Evolutionary conservation across 257 asterid species (phyloP), one percentile per base, ranked within the genome.

Genomic region (Plantago ovata): DNA sequence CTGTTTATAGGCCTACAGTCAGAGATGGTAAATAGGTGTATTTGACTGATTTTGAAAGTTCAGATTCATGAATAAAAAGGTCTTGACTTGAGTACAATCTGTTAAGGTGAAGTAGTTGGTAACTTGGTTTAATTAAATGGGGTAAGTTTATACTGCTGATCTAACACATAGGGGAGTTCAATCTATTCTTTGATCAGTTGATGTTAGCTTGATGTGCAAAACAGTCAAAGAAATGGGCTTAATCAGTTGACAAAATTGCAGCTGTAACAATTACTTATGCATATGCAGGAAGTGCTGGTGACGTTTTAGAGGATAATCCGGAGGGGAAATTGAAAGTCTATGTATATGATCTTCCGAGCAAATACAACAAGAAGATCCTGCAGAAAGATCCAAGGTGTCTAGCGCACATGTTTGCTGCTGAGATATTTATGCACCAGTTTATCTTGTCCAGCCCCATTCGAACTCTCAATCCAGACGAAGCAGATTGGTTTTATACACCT

Each of bases 391-490:
- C 90, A 2, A 82, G 96, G 33, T 87, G 96, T 58, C 84, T 84
- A 16, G 77, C 76, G 41, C 96, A 87, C 81, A 84, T 87, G 96
- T 87, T 87, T 77, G 96, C 96, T 57, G 92, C 96, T 42, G 96
- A 87, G 85, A 84, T 87, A 39, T 84, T 65, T 53, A 87, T 87
- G 94, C 96, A 87, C 48, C 84, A 78, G 43, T 84, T 84, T 59
- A 81, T 87, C 22, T 70, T 80, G 69, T 74, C 87, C 54, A 84
- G 93, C 59, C 79, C 92, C 7, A 91, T 87, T 53, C 72, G 96
- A n/a, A 87, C 93, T 9, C 79, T 82, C 52, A 77, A 87, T 70
- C 96, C 96, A 0, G 75, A 80, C 19, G 96, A 87, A 68, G 96
- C 96, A 6, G 94, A 84, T 75, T 87, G 94, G 94, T 87, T 87